Conservation (phyloP, 2,329 filamentous ascomycete genomes). For the Cytospora paraplurivora region DNA sequence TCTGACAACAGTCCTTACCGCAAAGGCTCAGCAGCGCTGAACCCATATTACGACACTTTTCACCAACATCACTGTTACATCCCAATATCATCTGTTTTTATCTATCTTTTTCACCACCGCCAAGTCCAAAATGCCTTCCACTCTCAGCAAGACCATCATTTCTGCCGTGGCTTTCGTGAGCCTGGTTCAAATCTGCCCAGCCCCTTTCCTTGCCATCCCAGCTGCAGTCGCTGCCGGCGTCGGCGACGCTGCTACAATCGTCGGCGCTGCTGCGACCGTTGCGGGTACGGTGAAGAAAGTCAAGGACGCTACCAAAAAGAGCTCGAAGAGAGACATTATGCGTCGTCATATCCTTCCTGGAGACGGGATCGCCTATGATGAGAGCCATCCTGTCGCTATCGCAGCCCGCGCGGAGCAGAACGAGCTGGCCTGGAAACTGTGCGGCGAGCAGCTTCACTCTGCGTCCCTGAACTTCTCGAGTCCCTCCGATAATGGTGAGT, state of each 20-base stretch:
- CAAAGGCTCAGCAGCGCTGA: no score
- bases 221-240: constrained; percentile 7
- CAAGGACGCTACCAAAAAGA: background rate
- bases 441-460: constrained; percentile 22
- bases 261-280: constrained; percentile 3
- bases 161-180: constrained; percentile 20
- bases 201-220: constrained; percentile 24
- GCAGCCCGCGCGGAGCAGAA: constrained; percentile 12
- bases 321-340: background rate
- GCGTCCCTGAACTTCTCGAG: constrained; percentile 25
- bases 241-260: background rate
- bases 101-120: no score
- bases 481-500: constrained; percentile 10
- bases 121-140: constrained; percentile 23
- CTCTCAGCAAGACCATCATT: constrained; percentile 15
- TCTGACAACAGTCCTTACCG: no score
- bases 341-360: background rate
- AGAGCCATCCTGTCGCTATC: background rate
- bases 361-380: background rate
- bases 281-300: background rate
- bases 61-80: no score
- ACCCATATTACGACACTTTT: background rate
- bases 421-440: constrained; percentile 21
- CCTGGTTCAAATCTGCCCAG: constrained; percentile 27
- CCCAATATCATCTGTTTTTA: no score